Percentiles rank a stretch among this genome's conserved stretches.
phyloP scores from a whole-genome alignment of 2,329 filamentous ascomycete genomes.

The Gyromitra esculenta region DNA sequence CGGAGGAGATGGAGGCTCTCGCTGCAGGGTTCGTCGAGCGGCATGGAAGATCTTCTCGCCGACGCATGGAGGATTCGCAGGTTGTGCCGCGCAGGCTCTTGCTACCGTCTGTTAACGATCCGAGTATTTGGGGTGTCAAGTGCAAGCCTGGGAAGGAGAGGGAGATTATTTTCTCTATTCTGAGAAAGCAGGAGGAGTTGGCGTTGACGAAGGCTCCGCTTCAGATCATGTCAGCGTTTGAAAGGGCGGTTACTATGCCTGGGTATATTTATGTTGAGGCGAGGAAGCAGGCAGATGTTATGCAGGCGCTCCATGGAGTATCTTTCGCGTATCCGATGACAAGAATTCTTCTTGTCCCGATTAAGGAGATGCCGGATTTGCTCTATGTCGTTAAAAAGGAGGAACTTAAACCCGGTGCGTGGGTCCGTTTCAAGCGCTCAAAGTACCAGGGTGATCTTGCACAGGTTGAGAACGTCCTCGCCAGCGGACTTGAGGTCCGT shows the following conservation, averaged over 20 bases:
- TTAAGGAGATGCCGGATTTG: conserved; percentile 98
- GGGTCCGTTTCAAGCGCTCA: conserved; percentile 84
- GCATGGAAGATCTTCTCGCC: conserved; percentile 80
- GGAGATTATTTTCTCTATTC: conserved; percentile 86
- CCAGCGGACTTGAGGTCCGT: conserved; percentile 87
- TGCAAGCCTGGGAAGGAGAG: conserved; percentile 96
- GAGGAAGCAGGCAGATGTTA: conserved; percentile 83
- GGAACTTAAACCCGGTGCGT: conserved; percentile 83
- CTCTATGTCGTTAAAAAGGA: conserved; percentile 88
- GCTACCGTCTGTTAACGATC: conserved; percentile 92
- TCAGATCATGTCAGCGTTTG: conserved; percentile 88
- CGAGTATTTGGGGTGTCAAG: conserved; percentile 91
- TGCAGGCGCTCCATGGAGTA: conserved; percentile 82
- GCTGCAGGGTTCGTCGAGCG: conserved; percentile 86
- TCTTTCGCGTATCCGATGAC: conserved; percentile 88
- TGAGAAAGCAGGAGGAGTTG: conserved; percentile 86
- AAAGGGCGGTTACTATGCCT: conserved; percentile 87
- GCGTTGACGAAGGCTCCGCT: conserved; percentile 80
- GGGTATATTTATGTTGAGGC: conserved; percentile 97
- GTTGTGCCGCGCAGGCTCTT: conserved; percentile 86
- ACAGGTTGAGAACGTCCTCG: conserved; percentile 89
- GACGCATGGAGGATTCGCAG: conserved; percentile 73
- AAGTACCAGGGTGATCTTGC: conserved; percentile 90
- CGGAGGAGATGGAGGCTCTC: conserved; percentile 92
- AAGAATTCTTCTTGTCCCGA: conserved; percentile 87